phyloP scores from a whole-genome alignment of 257 asterid genomes.

The Petrea volubilis region DNA sequence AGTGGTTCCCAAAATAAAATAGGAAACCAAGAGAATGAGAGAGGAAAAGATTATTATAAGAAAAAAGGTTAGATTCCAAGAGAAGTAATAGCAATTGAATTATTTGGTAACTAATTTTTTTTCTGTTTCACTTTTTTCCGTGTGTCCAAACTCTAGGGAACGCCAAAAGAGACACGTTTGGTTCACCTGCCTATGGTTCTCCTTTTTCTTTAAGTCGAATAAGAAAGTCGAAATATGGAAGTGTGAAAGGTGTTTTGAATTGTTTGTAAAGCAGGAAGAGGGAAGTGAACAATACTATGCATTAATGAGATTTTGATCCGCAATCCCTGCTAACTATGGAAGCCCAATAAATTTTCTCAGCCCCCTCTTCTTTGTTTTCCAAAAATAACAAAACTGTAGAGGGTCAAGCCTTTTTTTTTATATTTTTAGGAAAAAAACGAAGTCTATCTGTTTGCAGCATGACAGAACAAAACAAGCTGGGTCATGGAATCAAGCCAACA shows the following conservation, averaged over 20 bases:
- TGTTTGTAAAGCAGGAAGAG: not conserved
- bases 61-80: not conserved
- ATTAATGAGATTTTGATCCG: no score
- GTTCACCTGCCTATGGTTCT: not conserved
- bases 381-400: not conserved
- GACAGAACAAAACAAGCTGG: not conserved
- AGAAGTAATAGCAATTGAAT: not conserved
- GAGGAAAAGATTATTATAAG: not conserved
- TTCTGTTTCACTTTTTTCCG: slow-evolving; percentile 3
- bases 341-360: no score
- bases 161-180: not conserved
- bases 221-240: not conserved
- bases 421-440: not conserved
- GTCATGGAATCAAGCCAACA: not conserved
- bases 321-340: no score
- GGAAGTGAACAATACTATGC: no score
- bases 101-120: slow-evolving; percentile 7
- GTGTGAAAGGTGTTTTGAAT: not conserved
- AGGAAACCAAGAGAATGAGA: not conserved
- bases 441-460: not conserved
- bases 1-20: not conserved
- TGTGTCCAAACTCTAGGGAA: not conserved
- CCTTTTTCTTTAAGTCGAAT: not conserved
- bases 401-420: not conserved
- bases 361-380: not conserved